phyloP scores from a whole-genome alignment of 2,329 filamentous ascomycete genomes.

The Lachnellula subtilissima region DNA sequence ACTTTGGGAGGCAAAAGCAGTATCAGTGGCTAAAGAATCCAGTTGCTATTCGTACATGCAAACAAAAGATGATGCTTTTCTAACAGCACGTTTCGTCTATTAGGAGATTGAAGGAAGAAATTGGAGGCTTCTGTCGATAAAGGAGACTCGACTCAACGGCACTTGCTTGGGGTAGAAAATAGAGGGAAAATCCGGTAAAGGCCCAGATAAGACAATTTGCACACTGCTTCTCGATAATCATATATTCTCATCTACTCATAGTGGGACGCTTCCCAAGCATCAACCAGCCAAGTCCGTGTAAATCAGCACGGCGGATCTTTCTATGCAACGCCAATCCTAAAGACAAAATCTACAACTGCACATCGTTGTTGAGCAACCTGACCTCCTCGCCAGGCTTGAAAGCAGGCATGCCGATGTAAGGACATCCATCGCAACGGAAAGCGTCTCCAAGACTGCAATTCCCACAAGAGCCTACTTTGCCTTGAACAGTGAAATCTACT shows the following conservation, averaged over 20 bases:
- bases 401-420: slow-evolving; percentile 86
- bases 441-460: slow-evolving; percentile 94
- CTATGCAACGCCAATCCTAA: slow-evolving; percentile 9
- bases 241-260: background rate
- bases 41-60: too few relatives aligned
- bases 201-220: too few relatives aligned
- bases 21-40: too few relatives aligned
- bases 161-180: background rate
- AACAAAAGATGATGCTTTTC: too few relatives aligned
- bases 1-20: too few relatives aligned
- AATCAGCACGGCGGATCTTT: slow-evolving; percentile 1
- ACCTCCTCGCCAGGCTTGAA: slow-evolving; percentile 98
- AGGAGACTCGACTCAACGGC: too few relatives aligned
- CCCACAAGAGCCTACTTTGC: slow-evolving; percentile 90
- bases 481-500: slow-evolving; percentile 95
- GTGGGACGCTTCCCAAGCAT: background rate
- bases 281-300: slow-evolving; percentile 4
- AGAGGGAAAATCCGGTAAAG: background rate
- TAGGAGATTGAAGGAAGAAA: too few relatives aligned
- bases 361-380: slow-evolving; percentile 75
- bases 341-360: slow-evolving; percentile 62
- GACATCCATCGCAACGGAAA: slow-evolving; percentile 68
- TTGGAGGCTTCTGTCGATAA: too few relatives aligned
- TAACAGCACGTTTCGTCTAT: too few relatives aligned
- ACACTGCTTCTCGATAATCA: background rate